Base-by-base conservation (phyloP, 805 yeast species). In the Metschnikowia gelsemii region DNA sequence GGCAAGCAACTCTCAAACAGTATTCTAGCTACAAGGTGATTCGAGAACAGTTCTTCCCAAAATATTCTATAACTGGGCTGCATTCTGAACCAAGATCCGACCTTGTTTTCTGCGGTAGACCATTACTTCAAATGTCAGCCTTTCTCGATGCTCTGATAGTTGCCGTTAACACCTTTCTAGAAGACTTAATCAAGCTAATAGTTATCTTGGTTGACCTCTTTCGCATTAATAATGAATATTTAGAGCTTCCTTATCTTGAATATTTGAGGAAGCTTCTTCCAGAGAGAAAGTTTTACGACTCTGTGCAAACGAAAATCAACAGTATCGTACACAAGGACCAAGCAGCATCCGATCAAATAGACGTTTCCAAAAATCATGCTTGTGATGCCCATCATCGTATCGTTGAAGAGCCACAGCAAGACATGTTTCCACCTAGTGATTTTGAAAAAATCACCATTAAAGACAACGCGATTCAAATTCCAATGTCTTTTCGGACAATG, bases 221-320 rank as follows among this genome's bases (percentile, higher is more conserved):
- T 29, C 14, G 30, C 19, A 36, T 39, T 12, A 34, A 32, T n/a
- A 38, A 43, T 32, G 42, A 42, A 2, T 30, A 35, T 7, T 20
- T 44, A 5, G 35, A 42, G 27, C 43, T 59, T 6, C 61, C 62
- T 11, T 52, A 54, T 31, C 40, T 58, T n/a, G 36, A 35, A 1
- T 45, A 52, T 13, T 38, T 59, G 1, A 14, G 48, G 17, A 47
- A 46, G 22, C 47, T 59, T 1, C 46, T 65, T 5, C 68, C 63
- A 6, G 42, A 40, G 37, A 5, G 49, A 24, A 17, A 45, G 51
- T 49, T 64, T 54, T 49, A 45, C 44, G 60, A 65, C 29, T 49
- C 66, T 17, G 61, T 70, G 4, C 64, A 63, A 35, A 55, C 55
- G 29, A 67, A 66, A 40, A 69, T 66, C 46, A 45, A 52, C 35